Conservation (phyloP, 345 rosid genomes). For the Citrus glauca region DNA sequence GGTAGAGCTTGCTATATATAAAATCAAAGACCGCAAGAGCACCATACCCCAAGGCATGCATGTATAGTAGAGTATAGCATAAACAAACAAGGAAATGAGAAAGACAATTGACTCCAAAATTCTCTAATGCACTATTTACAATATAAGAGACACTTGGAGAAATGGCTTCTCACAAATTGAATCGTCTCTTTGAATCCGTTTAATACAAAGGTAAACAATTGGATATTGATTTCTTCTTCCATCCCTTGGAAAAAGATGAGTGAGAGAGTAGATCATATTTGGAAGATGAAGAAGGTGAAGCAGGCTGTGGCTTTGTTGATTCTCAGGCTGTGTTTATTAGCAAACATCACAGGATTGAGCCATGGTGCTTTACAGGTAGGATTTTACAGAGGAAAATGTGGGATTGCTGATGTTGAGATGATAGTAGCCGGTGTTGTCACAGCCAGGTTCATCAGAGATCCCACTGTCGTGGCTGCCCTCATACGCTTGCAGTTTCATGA, state of each 20-base stretch:
- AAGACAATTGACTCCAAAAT: not conserved
- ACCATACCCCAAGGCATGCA: not conserved
- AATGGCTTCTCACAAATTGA: not conserved
- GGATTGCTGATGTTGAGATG: slow-evolving; percentile 32
- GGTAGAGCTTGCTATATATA: not conserved
- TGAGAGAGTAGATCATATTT: not conserved
- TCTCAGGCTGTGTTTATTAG: slow-evolving; percentile 6
- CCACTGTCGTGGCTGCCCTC: slow-evolving; percentile 32
- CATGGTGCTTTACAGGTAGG: slow-evolving; percentile 21
- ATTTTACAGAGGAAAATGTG: slow-evolving; percentile 42
- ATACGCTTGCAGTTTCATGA: slow-evolving; percentile 43
- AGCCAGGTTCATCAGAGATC: slow-evolving; percentile 16
- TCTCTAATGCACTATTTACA: not conserved
- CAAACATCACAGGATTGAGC: slow-evolving; percentile 2
- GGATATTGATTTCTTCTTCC: not conserved
- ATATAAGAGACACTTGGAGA: not conserved
- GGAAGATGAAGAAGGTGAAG: slow-evolving; percentile 10
- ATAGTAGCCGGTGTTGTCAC: slow-evolving; percentile 30
- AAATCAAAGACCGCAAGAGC: slow-evolving; percentile 6
- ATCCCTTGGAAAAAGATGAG: not conserved
- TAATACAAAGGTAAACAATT: not conserved
- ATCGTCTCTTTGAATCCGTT: not conserved
- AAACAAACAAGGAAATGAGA: not conserved
- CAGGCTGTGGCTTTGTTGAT: not conserved
- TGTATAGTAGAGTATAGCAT: not conserved